Evolutionary conservation across 2,329 filamentous ascomycete species (phyloP).

Genomic region (Emericellopsis atlantica): DNA sequence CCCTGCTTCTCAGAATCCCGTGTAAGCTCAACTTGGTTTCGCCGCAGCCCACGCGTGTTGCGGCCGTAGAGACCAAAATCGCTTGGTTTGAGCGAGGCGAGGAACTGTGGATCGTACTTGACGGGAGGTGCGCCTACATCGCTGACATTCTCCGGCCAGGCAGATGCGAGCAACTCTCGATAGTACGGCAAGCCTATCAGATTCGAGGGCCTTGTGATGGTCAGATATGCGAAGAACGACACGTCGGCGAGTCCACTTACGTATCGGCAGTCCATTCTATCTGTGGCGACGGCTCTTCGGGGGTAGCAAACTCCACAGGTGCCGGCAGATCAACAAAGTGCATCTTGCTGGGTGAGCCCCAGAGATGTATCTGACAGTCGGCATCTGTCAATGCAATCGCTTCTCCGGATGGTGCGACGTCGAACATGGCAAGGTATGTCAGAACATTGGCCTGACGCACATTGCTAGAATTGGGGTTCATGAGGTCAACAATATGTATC

Average conservation of each 20-base stretch:
- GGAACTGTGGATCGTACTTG: slow-evolving; percentile 58
- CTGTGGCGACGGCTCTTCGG: slow-evolving; percentile 40
- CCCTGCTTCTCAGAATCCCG: slow-evolving; percentile 48
- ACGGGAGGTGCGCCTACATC: slow-evolving; percentile 75
- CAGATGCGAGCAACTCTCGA: slow-evolving; percentile 72
- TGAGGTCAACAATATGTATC: slow-evolving; percentile 89
- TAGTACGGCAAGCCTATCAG: slow-evolving; percentile 89
- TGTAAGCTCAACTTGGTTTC: slow-evolving; percentile 77
- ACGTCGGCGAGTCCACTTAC: slow-evolving; percentile 26
- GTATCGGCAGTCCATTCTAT: slow-evolving; percentile 62
- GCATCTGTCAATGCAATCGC: slow-evolving; percentile 71
- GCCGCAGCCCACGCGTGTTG: slow-evolving; percentile 58
- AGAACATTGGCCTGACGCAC: slow-evolving; percentile 72
- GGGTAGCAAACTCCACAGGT: slow-evolving; percentile 65
- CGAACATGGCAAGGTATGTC: slow-evolving; percentile 64
- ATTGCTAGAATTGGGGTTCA: slow-evolving; percentile 82
- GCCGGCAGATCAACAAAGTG: slow-evolving; percentile 75
- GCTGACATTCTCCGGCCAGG: slow-evolving; percentile 78
- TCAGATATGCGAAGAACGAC: neutral
- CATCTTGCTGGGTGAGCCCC: slow-evolving; percentile 77
- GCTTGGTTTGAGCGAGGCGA: slow-evolving; percentile 54
- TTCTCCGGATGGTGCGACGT: slow-evolving; percentile 80
- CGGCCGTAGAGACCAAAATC: slow-evolving; percentile 71
- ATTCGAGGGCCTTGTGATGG: slow-evolving; percentile 54
- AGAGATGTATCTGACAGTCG: slow-evolving; percentile 69